Evolutionary conservation across 345 rosid genomes (phyloP), one percentile per base, ranked within the genome.

Genomic region (Erodium maritimum): DNA sequence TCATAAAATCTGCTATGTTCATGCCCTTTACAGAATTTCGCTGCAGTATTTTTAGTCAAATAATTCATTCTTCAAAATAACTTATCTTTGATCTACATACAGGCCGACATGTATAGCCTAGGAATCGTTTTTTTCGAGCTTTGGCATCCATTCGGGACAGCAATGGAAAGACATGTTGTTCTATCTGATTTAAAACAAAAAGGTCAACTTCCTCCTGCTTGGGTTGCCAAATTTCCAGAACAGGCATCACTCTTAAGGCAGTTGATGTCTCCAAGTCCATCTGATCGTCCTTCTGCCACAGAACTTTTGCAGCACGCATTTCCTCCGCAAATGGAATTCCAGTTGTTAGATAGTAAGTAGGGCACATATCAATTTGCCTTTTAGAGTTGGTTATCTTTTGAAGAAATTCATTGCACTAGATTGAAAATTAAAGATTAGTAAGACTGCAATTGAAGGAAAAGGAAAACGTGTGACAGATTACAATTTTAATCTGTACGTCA

Each of bases 51-150:
- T 29, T 59, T 21, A 53, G n/a, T n/a, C 22, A 20, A 37, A 48
- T 57, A 46, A 24, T 50, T 45, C 55, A 5, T 21, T 45, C 16
- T 5, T 29, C 24, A 23, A 19, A 57, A n/a, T 42, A 5, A 29
- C 61, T 59, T 37, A 23, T 52, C 3, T 23, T 58, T 72, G 23
- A 54, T 17, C 17, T 61, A 52, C 22, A 52, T 50, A 63, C 80
- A 91, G 98, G 96, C 83, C 62, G 98, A 91, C 73, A 91, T 91
- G 98, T 91, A 88, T 73, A 91, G 98, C 69, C 79, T 84, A 73
- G 98, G 98, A 65, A 75, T 91, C 62, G 90, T 91, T 48, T 91
- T 91, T 68, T 88, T 91, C 61, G 98, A 91, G 77, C 82, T 88
- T 61, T 91, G 98, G 93, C 88, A 81, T 66, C 98, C 98, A 50